Evolutionary conservation across 2,329 filamentous ascomycete genomes (phyloP), one percentile per base, ranked within the genome.

Genomic region (Trichoderma aggressivum): DNA sequence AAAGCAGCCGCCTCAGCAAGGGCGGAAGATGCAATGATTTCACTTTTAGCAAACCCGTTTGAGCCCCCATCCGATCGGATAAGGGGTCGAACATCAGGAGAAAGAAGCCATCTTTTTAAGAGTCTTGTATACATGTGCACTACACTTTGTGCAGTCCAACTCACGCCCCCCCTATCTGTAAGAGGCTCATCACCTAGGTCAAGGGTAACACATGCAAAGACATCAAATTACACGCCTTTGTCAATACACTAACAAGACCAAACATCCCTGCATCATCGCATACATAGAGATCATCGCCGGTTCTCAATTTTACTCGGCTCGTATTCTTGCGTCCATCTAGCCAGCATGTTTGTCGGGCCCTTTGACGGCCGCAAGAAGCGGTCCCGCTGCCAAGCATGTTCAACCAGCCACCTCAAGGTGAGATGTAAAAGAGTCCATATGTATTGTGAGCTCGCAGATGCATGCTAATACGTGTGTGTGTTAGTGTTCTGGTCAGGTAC

Each of bases 381-480:
- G 34, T 81, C 76, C 2, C 76, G 80, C 12, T 82, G 80, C 36
- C 63, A 73, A 28, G 66, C 74, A 5, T 82, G 80, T 56, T 74
- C 75, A 3, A 61, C 70, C 28, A 79, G 79, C 63, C 80, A 82
- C 70, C 74, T 81, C 10, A 81, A 81, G 73, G 80, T 79, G 59
- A 59, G 21, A 47, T n/a, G 16, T 5, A 34, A 26, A n/a, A 32
- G 55, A 28, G 34, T 36, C 21, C 24, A 3, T n/a, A n/a, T n/a
- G n/a, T n/a, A n/a, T 4, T 7, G 1, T 3, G 3, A 21, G 0
- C 14, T 36, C 32, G 1, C 6, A 2, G 24, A n/a, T 55, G 47
- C 7, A 26, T 24, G 18, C 55, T 32, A n/a, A 66, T 30, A 11
- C 21, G 1, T 18, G 32, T 11, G 32, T 7, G 36, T 26, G 6